Evolutionary conservation across 2,329 filamentous ascomycete species (phyloP), one percentile per base, ranked within the genome.

Genomic region (Claviceps arundinis): DNA sequence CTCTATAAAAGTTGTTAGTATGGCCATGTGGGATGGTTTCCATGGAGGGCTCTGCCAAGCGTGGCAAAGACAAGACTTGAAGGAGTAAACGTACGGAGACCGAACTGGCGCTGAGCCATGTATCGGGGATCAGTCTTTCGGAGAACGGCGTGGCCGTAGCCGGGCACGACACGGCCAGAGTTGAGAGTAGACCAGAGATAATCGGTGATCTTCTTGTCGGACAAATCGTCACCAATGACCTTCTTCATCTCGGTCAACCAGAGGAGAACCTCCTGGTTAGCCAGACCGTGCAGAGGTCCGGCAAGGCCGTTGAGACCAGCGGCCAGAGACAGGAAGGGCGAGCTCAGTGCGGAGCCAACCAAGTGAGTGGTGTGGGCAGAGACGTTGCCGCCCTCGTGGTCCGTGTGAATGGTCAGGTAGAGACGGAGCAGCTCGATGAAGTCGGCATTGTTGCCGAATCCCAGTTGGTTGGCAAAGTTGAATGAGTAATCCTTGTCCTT

Each of bases 201-300:
- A 73, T 97, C 87, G 70, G 85, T 95, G 80, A 98, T 96, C 71
- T 86, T 84, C 79, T 91, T 79, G 77, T 98, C 93, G 73, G 86
- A 93, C 58, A 98, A 82, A 70, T 98, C 93, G 71, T 91, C 87
- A 67, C 93, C 93, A 65, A 98, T 78, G 53, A 77, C 71, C 76
- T 89, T 85, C 88, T 98, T 96, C 90, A 98, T 96, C 85, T 97
- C 88, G 63, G 85, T 87, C 67, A 98, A 87, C 93, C 93, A 98
- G 80, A 93, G 90, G 65, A 98, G 84, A 62, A 98, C 93, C 77
- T 98, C 93, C 81, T 98, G 93, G 84, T 98, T 98, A 71, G 93
- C 93, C 66, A 98, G 84, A 73, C 93, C 93, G 83, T 98, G 93
- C 56, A 98, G 89, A 68, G 93, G 93, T 66, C 93, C 93, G 64